Percentiles rank a stretch among this genome's conserved stretches.
Conservation (phyloP, 352 stramenopile genomes). For the Phytopythium vexans region DNA sequence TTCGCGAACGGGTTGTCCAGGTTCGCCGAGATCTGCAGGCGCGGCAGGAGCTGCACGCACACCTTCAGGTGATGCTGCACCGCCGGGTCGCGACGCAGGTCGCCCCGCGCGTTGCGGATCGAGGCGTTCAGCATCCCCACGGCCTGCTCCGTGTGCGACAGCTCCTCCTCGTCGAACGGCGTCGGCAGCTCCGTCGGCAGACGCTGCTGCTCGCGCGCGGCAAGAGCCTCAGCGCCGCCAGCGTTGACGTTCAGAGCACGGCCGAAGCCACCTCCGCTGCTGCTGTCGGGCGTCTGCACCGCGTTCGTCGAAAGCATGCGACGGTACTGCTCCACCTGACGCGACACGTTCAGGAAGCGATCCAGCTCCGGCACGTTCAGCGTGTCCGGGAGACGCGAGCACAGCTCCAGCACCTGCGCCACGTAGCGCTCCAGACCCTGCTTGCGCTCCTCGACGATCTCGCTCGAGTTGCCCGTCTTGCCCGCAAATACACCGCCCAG, state of each 20-base stretch:
- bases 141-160: conserved; percentile 81
- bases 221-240: conserved; percentile 72
- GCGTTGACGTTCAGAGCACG: conserved; percentile 59
- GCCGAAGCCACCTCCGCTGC: conserved; percentile 21
- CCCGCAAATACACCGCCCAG: conserved; percentile 79
- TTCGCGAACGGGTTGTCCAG: conserved; percentile 88
- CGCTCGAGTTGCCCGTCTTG: conserved; percentile 83
- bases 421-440: conserved; percentile 78
- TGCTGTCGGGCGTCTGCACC: conserved; percentile 15
- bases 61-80: conserved; percentile 88
- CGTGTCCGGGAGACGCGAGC: conserved; percentile 71
- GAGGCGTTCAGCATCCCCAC: conserved; percentile 69
- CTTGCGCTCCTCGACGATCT: conserved; percentile 86
- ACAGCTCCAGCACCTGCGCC: conserved; percentile 80
- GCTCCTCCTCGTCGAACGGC: conserved; percentile 82
- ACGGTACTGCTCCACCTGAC: conserved; percentile 82
- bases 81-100: conserved; percentile 72
- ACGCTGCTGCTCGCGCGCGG: conserved; percentile 72
- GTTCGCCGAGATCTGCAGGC: conserved; percentile 86
- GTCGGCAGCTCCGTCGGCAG: conserved; percentile 81
- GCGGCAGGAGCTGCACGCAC: conserved; percentile 81
- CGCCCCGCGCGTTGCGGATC: conserved; percentile 78
- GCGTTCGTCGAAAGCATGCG: conserved; percentile 49
- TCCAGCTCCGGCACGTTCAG: conserved; percentile 84
- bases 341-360: conserved; percentile 83